Conservation (phyloP, 441 rosid species). For the Erysimum pusillum region DNA sequence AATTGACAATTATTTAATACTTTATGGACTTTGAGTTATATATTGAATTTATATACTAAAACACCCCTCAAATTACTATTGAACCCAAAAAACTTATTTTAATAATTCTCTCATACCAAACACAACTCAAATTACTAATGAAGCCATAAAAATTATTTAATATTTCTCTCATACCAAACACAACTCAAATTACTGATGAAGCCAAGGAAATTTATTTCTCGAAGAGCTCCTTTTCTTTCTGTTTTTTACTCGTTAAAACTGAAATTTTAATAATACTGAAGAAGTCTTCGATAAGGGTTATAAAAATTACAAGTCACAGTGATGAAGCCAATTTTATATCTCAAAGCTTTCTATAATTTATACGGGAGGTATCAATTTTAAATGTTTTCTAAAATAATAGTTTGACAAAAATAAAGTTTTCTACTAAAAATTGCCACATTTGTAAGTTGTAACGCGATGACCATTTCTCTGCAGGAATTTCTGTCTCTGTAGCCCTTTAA, state of each 20-base stretch:
- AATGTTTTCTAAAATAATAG: background rate
- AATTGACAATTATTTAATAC: slow-evolving; percentile 1
- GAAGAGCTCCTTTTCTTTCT: too few relatives aligned
- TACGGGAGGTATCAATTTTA: background rate
- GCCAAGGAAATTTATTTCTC: too few relatives aligned
- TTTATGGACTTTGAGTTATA: background rate
- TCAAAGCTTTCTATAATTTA: background rate
- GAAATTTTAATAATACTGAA: too few relatives aligned
- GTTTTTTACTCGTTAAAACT: too few relatives aligned
- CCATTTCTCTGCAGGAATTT: background rate
- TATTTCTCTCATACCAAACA: too few relatives aligned
- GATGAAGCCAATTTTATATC: background rate
- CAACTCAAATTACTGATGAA: too few relatives aligned
- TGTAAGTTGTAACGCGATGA: background rate
- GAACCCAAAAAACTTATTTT: too few relatives aligned
- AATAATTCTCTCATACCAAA: too few relatives aligned
- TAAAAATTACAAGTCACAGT: background rate
- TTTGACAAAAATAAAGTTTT: background rate
- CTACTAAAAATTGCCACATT: background rate
- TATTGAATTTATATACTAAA: too few relatives aligned
- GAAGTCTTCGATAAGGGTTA: background rate
- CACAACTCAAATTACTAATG: too few relatives aligned
- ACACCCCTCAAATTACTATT: too few relatives aligned
- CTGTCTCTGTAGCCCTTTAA: background rate
- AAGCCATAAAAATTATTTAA: too few relatives aligned